Evolutionary conservation across 202 grass and related monocot genomes (phyloP).

Genomic region (Schoenoplectus triqueter): DNA sequence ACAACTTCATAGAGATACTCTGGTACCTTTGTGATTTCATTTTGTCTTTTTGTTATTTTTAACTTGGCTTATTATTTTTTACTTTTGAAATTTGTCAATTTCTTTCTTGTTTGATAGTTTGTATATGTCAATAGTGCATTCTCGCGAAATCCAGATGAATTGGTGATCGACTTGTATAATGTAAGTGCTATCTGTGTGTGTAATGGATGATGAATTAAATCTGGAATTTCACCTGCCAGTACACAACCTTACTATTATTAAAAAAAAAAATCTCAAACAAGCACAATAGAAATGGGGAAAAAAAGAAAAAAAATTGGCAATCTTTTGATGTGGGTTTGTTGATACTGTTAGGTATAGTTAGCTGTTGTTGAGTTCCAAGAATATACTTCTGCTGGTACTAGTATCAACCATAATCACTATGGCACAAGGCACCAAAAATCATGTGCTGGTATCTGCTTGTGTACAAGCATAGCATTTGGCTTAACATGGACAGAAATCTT

Average conservation of each 20-base stretch:
- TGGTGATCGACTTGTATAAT: slow-evolving; percentile 82
- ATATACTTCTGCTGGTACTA: neutral
- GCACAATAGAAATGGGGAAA: neutral
- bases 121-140: slow-evolving; percentile 87
- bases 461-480: neutral
- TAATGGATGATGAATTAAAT: neutral
- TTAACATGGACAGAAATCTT: neutral
- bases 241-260: neutral
- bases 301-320: neutral
- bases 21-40: slow-evolving; percentile 45
- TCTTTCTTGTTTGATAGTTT: slow-evolving; percentile 58
- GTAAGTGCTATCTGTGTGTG: slow-evolving; percentile 48
- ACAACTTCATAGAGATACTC: slow-evolving; percentile 75
- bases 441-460: neutral
- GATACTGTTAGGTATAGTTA: neutral
- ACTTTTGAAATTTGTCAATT: neutral
- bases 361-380: neutral
- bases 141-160: slow-evolving; percentile 79
- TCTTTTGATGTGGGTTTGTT: neutral
- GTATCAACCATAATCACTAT: neutral
- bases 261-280: neutral
- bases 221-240: neutral
- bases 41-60: neutral
- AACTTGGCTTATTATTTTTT: slow-evolving; percentile 17
- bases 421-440: neutral